A percentile compares a stretch with the other conserved stretches of the same genome.
Evolutionary conservation across 495 filamentous ascomycete species (phyloP).

Genomic region (Pyrenopolyporus hunteri): DNA sequence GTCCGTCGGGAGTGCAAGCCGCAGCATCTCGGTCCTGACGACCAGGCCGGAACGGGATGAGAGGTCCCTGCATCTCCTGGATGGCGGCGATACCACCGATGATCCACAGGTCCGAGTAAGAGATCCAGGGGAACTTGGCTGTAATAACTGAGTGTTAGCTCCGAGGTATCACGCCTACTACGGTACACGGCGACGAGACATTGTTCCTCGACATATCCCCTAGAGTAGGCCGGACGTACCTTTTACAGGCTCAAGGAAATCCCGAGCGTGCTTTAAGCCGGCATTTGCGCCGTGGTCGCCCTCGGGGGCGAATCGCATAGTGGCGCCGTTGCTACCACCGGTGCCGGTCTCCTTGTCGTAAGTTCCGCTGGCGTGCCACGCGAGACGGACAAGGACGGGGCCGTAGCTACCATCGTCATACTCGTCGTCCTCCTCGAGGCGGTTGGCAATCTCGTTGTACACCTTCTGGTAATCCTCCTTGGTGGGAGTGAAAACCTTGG

Average conservation of each 20-base stretch:
- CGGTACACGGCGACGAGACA: background rate
- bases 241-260: conserved; percentile 93
- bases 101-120: conserved; percentile 96
- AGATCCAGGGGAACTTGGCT: conserved; percentile 92
- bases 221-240: conserved; percentile 48
- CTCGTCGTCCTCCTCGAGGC: conserved; percentile 85
- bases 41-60: conserved; percentile 88
- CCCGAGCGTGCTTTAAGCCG: conserved; percentile 83
- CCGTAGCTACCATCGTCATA: conserved; percentile 98
- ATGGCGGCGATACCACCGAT: conserved; percentile 83
- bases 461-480: conserved; percentile 94
- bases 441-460: conserved; percentile 83
- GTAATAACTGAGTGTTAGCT: conserved; percentile 45
- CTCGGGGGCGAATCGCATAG: conserved; percentile 96
- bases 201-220: background rate
- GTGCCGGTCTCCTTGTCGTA: conserved; percentile 90
- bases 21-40: conserved; percentile 81
- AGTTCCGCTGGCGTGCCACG: conserved; percentile 87
- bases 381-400: conserved; percentile 83
- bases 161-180: background rate
- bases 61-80: conserved; percentile 93
- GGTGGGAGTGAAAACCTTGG: conserved; percentile 71
- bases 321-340: conserved; percentile 94
- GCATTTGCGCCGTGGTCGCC: conserved; percentile 92
- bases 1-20: conserved; percentile 92